These are phyloP conservation scores for Eleusine coracana DNA, from an alignment of 176 grass and related monocot genomes.

Conservation along the genomic window DNA sequence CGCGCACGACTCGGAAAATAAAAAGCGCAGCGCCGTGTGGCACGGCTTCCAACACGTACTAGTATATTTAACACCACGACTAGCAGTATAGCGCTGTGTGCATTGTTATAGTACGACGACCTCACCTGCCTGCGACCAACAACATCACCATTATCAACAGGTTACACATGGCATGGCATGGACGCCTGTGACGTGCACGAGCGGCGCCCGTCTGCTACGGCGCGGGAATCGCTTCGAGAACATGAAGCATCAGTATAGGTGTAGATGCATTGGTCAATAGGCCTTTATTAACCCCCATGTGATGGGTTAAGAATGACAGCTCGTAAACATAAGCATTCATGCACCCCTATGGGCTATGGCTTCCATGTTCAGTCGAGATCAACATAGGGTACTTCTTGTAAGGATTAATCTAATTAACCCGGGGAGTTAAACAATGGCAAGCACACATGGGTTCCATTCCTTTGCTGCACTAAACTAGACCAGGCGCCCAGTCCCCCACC, in stretches of 20 bases:
- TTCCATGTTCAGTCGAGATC: neutral
- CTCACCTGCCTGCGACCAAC: neutral
- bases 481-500: neutral
- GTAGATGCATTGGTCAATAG: constrained; percentile 13
- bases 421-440: neutral
- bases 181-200: neutral
- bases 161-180: neutral
- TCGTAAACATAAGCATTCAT: constrained; percentile 25
- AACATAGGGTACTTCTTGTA: constrained; percentile 26
- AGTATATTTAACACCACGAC: neutral
- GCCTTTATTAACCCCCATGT: constrained; percentile 32
- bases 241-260: neutral
- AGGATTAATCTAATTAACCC: constrained; percentile 17
- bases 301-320: constrained; percentile 27
- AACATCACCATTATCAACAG: neutral
- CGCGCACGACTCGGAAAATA: no score
- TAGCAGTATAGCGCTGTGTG: no score
- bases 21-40: neutral
- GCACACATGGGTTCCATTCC: constrained; percentile 23
- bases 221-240: constrained; percentile 11
- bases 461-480: neutral
- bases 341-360: neutral
- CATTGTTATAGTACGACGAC: no score
- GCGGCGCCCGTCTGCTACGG: constrained; percentile 28
- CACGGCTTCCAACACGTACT: neutral